phyloP scores from a whole-genome alignment of 441 rosid species.

The Adansonia grandidieri region DNA sequence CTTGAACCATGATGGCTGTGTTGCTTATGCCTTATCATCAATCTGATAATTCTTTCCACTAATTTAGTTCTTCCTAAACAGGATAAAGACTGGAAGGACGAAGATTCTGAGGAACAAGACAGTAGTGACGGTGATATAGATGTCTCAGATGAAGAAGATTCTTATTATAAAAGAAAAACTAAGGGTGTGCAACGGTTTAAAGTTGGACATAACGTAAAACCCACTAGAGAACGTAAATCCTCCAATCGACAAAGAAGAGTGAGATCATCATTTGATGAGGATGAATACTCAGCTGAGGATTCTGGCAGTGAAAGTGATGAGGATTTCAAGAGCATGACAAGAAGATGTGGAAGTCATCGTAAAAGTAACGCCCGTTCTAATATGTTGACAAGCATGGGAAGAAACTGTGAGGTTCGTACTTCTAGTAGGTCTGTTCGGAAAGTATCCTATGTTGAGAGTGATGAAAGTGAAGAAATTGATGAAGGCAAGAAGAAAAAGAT shows the following conservation, averaged over 20 bases:
- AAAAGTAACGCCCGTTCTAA: constrained; percentile 62
- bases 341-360: constrained; percentile 64
- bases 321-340: constrained; percentile 60
- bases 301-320: constrained; percentile 66
- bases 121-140: constrained; percentile 65
- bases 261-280: constrained; percentile 71
- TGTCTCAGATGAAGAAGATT: constrained; percentile 75
- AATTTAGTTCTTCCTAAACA: constrained; percentile 32
- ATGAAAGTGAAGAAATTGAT: constrained; percentile 92
- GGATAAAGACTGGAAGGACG: constrained; percentile 82
- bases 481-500: constrained; percentile 71
- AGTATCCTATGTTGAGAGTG: constrained; percentile 98
- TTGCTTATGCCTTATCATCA: constrained; percentile 14
- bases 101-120: constrained; percentile 73
- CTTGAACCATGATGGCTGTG: neutral
- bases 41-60: constrained; percentile 13
- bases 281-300: constrained; percentile 72
- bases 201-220: constrained; percentile 54
- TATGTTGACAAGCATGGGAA: constrained; percentile 43
- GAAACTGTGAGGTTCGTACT: constrained; percentile 78
- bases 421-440: constrained; percentile 90
- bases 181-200: constrained; percentile 66
- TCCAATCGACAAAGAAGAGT: constrained; percentile 62
- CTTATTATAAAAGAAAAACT: constrained; percentile 59
- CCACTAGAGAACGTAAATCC: constrained; percentile 56